A percentile compares a stretch with the other conserved stretches of the same genome.
Evolutionary conservation across 805 yeast species (phyloP).

Genomic region (Sungouiella thailandica): DNA sequence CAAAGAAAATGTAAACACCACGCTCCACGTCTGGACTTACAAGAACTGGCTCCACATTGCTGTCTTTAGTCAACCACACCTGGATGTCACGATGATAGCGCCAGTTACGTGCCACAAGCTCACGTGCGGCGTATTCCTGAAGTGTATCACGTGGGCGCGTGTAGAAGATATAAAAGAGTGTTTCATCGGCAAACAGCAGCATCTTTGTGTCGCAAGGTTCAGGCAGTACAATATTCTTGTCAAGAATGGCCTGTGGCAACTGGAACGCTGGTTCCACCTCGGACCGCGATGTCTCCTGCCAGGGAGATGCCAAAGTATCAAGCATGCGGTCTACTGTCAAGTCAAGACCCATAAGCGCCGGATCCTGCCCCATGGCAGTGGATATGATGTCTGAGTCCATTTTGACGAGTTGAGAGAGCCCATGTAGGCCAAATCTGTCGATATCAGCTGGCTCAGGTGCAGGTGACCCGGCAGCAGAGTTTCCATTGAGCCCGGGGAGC

Average conservation of each 20-base stretch:
- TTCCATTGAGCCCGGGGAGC: slow-evolving; percentile 6
- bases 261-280: slow-evolving; percentile 82
- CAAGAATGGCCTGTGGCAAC: slow-evolving; percentile 47
- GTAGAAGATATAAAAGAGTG: slow-evolving; percentile 88
- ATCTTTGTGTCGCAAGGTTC: slow-evolving; percentile 47
- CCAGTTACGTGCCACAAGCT: slow-evolving; percentile 91
- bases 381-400: slow-evolving; percentile 61
- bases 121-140: slow-evolving; percentile 92
- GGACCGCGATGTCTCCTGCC: slow-evolving; percentile 88
- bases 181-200: slow-evolving; percentile 76
- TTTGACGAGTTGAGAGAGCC: slow-evolving; percentile 53
- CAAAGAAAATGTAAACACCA: slow-evolving; percentile 91
- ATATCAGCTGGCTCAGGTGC: slow-evolving; percentile 32
- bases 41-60: slow-evolving; percentile 81
- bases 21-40: slow-evolving; percentile 78
- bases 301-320: slow-evolving; percentile 79
- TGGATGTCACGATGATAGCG: slow-evolving; percentile 92
- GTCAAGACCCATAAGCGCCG: slow-evolving; percentile 62
- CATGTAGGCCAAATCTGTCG: slow-evolving; percentile 65
- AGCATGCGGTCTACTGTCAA: slow-evolving; percentile 47
- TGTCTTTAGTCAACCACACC: slow-evolving; percentile 95
- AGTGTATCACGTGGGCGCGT: slow-evolving; percentile 88
- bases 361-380: slow-evolving; percentile 72
- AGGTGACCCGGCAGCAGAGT: background rate
- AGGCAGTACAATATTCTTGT: slow-evolving; percentile 29